Evolutionary conservation across 2,329 filamentous ascomycete species (phyloP).

Genomic region (Alternaria sp.): DNA sequence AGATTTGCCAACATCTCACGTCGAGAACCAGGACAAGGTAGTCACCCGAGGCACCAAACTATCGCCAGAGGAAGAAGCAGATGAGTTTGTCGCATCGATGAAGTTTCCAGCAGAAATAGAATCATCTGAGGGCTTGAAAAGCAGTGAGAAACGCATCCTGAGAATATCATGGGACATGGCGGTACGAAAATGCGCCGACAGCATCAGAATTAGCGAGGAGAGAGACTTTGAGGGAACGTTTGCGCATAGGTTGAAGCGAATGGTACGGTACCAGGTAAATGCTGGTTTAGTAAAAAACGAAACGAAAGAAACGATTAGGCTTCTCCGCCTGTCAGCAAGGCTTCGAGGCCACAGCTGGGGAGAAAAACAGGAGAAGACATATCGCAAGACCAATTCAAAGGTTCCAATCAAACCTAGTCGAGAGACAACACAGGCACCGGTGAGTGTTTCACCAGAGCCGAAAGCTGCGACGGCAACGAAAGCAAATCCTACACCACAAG

Average conservation of each 20-base stretch:
- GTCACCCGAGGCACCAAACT: neutral
- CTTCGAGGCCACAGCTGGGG: neutral
- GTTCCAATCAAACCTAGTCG: neutral
- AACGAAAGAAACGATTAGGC: neutral
- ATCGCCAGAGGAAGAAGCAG: neutral
- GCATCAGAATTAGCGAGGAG: neutral
- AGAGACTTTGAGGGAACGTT: neutral
- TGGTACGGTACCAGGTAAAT: neutral
- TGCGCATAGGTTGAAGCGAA: neutral
- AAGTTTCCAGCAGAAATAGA: neutral
- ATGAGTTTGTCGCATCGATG: neutral
- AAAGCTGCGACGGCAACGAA: neutral
- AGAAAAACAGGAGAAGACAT: neutral
- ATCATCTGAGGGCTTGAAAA: neutral
- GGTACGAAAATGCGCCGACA: neutral
- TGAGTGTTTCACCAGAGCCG: neutral
- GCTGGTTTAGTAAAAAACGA: neutral
- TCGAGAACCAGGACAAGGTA: neutral
- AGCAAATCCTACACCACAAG: neutral
- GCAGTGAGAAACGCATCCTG: neutral
- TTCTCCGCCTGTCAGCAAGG: neutral
- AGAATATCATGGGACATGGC: neutral
- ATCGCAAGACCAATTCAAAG: neutral
- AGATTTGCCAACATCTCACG: neutral
- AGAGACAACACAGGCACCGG: neutral